Percentiles rank a stretch among this genome's conserved stretches.
Evolutionary conservation across 192 early-diverging fungal genomes (phyloP).

Genomic region (Mortierella claussenii): DNA sequence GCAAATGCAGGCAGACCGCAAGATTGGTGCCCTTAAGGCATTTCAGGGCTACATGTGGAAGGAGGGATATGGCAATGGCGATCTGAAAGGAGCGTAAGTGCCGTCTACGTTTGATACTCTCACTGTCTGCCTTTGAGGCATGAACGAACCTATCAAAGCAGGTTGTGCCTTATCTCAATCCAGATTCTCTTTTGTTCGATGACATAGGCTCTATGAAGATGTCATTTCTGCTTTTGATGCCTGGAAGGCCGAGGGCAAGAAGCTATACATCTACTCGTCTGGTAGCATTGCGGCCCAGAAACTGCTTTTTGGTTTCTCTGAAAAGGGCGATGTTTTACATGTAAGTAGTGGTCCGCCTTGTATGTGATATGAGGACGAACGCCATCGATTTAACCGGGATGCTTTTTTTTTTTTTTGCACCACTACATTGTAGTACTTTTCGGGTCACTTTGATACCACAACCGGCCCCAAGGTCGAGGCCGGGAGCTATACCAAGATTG

Average conservation of each 20-base stretch:
- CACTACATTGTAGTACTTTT: conserved; percentile 64
- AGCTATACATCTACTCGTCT: conserved; percentile 96
- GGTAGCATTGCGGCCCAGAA: conserved; percentile 96
- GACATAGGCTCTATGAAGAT: conserved; percentile 82
- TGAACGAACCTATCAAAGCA: too few species aligned
- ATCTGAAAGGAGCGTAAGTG: conserved; percentile 80
- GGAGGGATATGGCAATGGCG: conserved; percentile 80
- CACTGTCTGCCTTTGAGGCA: neutral
- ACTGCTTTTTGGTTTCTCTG: conserved; percentile 86
- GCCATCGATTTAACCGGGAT: too few species aligned
- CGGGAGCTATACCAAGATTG: conserved; percentile 82
- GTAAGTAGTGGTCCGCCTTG: conserved; percentile 40
- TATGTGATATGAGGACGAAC: neutral
- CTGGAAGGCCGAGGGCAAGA: conserved; percentile 71
- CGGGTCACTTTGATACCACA: conserved; percentile 93
- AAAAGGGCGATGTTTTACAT: conserved; percentile 79
- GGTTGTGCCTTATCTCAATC: too few species aligned
- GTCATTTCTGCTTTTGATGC: conserved; percentile 79
- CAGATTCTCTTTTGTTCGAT: neutral
- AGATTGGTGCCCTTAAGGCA: conserved; percentile 88
- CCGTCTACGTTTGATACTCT: neutral
- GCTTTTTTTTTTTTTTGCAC: neutral
- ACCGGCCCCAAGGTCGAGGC: conserved; percentile 82
- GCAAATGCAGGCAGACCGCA: conserved; percentile 90
- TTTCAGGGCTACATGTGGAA: conserved; percentile 99